These are phyloP conservation scores for Eimeria acervulina DNA, from an alignment of 169 alveolate species.

Conservation along the genomic window DNA sequence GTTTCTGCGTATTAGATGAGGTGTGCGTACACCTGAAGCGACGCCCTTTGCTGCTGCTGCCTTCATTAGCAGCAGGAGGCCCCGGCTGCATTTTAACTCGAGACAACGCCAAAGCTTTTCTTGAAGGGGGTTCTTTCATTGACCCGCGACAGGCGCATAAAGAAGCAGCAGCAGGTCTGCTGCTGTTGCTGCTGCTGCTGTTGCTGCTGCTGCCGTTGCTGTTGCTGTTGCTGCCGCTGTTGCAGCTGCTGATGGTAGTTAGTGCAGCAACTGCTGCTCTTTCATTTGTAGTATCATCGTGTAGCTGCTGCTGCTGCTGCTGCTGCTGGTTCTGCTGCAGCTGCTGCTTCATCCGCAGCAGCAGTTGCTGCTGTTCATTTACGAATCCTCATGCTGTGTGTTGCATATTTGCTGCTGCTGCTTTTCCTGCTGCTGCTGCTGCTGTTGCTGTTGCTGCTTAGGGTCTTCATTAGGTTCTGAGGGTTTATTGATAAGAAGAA, in stretches of 20 bases:
- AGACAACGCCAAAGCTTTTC: conserved; percentile 25
- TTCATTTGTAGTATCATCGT: not conserved
- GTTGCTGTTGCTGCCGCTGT: conserved; percentile 34
- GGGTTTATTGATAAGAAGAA: not conserved
- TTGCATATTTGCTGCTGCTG: conserved; percentile 17
- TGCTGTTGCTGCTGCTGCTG: too few relatives aligned
- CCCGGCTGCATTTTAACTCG: not conserved
- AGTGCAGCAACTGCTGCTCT: not conserved
- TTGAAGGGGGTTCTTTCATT: conserved; percentile 6
- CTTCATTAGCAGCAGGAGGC: conserved; percentile 19
- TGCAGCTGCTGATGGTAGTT: not conserved
- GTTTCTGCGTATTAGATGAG: conserved; percentile 72
- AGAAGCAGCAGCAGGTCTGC: too few relatives aligned
- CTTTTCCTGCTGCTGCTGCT: too few relatives aligned
- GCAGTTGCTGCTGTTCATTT: not conserved
- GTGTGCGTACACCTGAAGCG: conserved; percentile 76
- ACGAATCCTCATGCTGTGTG: not conserved
- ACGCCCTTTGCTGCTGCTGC: conserved; percentile 62
- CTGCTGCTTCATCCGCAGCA: too few relatives aligned
- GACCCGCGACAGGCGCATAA: conserved; percentile 35
- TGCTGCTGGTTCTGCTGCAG: too few relatives aligned
- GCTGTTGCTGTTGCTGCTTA: too few relatives aligned
- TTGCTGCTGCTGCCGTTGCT: conserved; percentile 55
- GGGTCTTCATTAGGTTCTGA: not conserved
- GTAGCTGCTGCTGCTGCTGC: conserved; percentile 25